Percentiles rank a stretch among this genome's conserved stretches.
These are phyloP conservation scores for Phytophthora megakarya DNA, from an alignment of 352 stramenopile species.

Conservation along the genomic window DNA sequence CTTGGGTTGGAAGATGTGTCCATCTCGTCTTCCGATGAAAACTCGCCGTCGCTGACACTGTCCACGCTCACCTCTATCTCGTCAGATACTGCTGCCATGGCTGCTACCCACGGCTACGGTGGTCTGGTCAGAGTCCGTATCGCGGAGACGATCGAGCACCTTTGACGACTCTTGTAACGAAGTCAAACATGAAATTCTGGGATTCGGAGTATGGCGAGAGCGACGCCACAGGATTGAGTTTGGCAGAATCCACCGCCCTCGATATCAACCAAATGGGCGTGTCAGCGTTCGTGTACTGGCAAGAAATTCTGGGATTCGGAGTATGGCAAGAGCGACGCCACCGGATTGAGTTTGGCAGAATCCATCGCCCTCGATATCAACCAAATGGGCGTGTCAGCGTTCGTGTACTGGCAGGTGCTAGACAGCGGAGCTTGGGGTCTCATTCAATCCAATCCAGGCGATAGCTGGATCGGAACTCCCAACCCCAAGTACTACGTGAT, in stretches of 20 bases:
- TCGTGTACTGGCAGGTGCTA: conserved; percentile 69
- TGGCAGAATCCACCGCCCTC: conserved; percentile 56
- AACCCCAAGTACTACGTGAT: conserved; percentile 61
- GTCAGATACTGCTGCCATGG: conserved; percentile 26
- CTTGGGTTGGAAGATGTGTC: conserved; percentile 32
- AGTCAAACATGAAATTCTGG: conserved; percentile 50
- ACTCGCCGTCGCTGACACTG: conserved; percentile 43
- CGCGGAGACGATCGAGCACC: conserved; percentile 41
- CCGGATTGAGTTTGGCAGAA: conserved; percentile 52
- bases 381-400: conserved; percentile 55
- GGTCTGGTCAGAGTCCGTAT: conserved; percentile 45
- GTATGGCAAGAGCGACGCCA: conserved; percentile 54
- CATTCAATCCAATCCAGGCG: conserved; percentile 45
- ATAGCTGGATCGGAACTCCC: conserved; percentile 41
- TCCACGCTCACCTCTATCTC: conserved; percentile 42
- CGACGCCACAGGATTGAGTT: conserved; percentile 47
- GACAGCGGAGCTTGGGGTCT: conserved; percentile 55
- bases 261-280: conserved; percentile 67
- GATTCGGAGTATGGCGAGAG: conserved; percentile 67
- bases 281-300: conserved; percentile 55
- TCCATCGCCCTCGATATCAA: conserved; percentile 64
- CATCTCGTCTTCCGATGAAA: conserved; percentile 60
- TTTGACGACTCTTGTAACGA: conserved; percentile 37
- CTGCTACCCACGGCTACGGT: conserved; percentile 55
- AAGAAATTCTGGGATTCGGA: conserved; percentile 69